Base-by-base conservation (phyloP, 306 rosid genomes). In the Prosopis cineraria region DNA sequence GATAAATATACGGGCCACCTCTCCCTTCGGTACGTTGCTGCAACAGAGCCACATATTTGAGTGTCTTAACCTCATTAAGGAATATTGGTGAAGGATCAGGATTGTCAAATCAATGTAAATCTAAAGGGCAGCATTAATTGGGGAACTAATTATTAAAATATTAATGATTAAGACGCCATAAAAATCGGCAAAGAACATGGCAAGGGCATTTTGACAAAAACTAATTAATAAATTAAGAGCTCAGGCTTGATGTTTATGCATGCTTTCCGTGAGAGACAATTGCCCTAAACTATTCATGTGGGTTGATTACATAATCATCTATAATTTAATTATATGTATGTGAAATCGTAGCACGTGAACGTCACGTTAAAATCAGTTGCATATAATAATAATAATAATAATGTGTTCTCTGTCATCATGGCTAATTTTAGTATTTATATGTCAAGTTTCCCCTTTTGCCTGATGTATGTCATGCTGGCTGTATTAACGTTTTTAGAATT, bases 321-420 rank as follows among this genome's bases (percentile, higher is more conserved):
- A 52, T 20, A 52, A 20, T 52, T 52, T 29, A 52, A 20, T 20
- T 52, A 80, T n/a, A n/a, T 53, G 22, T 22, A 53, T 10, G 30
- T 53, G 29, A 10, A 20, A 20, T 50, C 27, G 20, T n/a, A 2
- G 58, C 58, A 50, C 30, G 62, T 64, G 85, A 78, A 72, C 73
- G 76, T 68, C 29, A 52, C 29, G 59, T 20, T 20, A n/a, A 20
- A 52, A 52, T 20, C 4, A 52, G 10, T 52, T 52, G 58, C 27
- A 20, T 50, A 47, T 47, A n/a, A n/a, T n/a, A n/a, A n/a, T n/a
- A 43, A 2, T n/a, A 50, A 50, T 50, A 50, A 1, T 16, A 48
- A 19, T 48, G 0, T 16, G 7, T 47, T 17, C 10, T 47, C 55
- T 47, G 22, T 47, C 55, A 47, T 47, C 55, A 17, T 17, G n/a